Conservation (phyloP, 805 yeast genomes). For the Barnettozyma salicaria region DNA sequence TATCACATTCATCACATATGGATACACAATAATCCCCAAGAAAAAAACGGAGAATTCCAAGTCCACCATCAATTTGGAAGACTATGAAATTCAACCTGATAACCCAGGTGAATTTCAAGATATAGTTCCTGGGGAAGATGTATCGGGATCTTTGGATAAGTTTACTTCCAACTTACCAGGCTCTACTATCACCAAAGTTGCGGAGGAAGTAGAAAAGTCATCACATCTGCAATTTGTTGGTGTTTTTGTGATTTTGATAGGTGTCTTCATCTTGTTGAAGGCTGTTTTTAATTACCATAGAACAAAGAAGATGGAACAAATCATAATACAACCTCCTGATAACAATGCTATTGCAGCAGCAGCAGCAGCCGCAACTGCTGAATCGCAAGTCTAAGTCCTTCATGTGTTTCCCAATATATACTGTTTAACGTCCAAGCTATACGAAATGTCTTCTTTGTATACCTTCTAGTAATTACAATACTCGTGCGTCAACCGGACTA, state of each 20-base stretch:
- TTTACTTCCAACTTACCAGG: slow-evolving; percentile 21
- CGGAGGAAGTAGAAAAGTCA: slow-evolving; percentile 5
- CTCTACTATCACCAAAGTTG: slow-evolving; percentile 16
- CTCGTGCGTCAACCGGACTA: no score
- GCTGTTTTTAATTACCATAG: slow-evolving; percentile 66
- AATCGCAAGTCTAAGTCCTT: slow-evolving; percentile 9
- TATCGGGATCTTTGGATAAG: slow-evolving; percentile 25
- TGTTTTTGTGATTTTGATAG: slow-evolving; percentile 58
- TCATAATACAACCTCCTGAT: slow-evolving; percentile 44
- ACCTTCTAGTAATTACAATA: no score
- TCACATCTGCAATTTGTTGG: slow-evolving; percentile 38
- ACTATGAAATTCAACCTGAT: slow-evolving; percentile 42
- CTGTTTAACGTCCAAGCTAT: no score
- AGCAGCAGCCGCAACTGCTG: slow-evolving; percentile 1
- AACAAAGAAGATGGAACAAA: slow-evolving; percentile 72
- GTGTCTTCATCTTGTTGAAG: slow-evolving; percentile 57
- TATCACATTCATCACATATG: slow-evolving; percentile 69
- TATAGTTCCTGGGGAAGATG: slow-evolving; percentile 25
- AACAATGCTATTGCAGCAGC: no score
- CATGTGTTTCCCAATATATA: no score
- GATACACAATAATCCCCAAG: slow-evolving; percentile 48
- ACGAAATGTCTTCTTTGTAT: no score
- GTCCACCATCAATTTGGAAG: no score
- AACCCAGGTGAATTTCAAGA: slow-evolving; percentile 43
- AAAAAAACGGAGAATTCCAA: no score